These are phyloP conservation scores for Ophiocordyceps camponoti-floridani DNA, from an alignment of 2,329 filamentous ascomycete genomes.

Conservation along the genomic window DNA sequence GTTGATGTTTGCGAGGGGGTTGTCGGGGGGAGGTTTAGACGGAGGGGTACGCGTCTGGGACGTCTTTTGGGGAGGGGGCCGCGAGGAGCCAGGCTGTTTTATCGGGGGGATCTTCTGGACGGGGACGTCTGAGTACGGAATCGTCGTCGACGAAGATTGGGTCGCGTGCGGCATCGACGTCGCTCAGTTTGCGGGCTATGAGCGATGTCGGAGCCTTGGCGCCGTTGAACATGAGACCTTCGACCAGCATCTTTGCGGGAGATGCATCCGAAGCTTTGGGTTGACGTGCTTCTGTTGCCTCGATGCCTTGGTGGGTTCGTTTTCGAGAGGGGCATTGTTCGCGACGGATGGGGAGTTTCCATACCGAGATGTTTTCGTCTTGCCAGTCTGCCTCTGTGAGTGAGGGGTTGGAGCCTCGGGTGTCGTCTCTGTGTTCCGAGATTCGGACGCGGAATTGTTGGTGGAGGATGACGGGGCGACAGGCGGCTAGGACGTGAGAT, in stretches of 20 bases:
- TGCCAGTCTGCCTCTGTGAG: conserved; percentile 44
- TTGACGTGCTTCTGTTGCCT: too few relatives aligned
- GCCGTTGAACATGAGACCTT: conserved; percentile 18
- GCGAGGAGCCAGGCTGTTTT: conserved; percentile 12
- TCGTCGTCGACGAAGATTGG: conserved; percentile 41
- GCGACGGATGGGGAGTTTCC: conserved; percentile 48
- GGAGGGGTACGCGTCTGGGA: conserved; percentile 1
- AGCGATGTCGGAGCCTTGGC: conserved; percentile 9
- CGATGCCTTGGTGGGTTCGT: conserved; percentile 10
- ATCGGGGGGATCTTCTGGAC: too few relatives aligned
- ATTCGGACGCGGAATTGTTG: conserved; percentile 59
- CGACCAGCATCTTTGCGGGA: conserved; percentile 13
- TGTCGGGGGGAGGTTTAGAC: conserved; percentile 43
- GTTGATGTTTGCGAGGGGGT: conserved; percentile 48
- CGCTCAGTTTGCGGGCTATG: conserved; percentile 8
- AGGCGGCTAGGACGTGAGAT: conserved; percentile 63
- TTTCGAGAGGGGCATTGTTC: conserved; percentile 17
- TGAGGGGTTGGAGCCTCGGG: conserved; percentile 12
- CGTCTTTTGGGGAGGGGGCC: conserved; percentile 4
- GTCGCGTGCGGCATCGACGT: conserved; percentile 13
- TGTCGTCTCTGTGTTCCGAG: conserved; percentile 45
- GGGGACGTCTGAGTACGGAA: conserved; percentile 49
- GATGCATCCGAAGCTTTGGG: conserved; percentile 13
- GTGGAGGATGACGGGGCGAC: conserved; percentile 70
- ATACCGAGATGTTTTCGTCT: conserved; percentile 65